Base-by-base conservation (phyloP, 768 basidiomycete species). In the Panaeolus cyanescens region DNA sequence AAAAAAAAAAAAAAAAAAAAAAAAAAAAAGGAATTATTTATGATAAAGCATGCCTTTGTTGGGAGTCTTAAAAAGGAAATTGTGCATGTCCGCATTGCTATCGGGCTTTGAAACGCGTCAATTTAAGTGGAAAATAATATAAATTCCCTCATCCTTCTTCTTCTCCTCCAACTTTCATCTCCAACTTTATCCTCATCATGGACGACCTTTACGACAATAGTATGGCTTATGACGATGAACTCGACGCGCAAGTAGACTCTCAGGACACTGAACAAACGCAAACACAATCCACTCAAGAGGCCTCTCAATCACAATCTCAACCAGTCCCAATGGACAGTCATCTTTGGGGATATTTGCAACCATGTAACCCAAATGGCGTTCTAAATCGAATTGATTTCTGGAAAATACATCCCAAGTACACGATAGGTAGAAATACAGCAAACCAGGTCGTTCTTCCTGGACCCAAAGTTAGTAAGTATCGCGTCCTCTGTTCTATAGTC, bases 261-360 rank as follows among this genome's bases (percentile, higher is more conserved):
- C 71, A 73, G 45, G 75, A 75, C 9, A 45, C 60, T n/a, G 71
- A 72, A 32, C 64, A 66, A 13, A 76, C 78, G 56, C 78, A 78
- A 65, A 81, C 80, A 0, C 81, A 83, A 65, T 79, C 78, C 6
- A 80, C 80, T 5, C 81, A 83, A 62, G 75, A 76, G 62, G 74
- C 74, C 1, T 79, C 80, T 20, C 80, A 82, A 56, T 50, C 45
- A 25, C 62, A 60, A 36, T 69, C 70, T 19, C 63, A 67, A 30
- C 63, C 66, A 19, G 60, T 65, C 36, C 61, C 63, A 36, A 54
- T 73, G 54, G 79, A 81, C 63, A 59, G 65, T 4, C 80, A 81
- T 68, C 83, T 91, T 59, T 92, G 89, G 89, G 90, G 89, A 12
- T 89, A 81, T 65, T 82, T 92, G 55, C 83, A 87, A 45, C 90